phyloP scores from a whole-genome alignment of 1,284 basidiomycete species.

The Trametes pubescens region DNA sequence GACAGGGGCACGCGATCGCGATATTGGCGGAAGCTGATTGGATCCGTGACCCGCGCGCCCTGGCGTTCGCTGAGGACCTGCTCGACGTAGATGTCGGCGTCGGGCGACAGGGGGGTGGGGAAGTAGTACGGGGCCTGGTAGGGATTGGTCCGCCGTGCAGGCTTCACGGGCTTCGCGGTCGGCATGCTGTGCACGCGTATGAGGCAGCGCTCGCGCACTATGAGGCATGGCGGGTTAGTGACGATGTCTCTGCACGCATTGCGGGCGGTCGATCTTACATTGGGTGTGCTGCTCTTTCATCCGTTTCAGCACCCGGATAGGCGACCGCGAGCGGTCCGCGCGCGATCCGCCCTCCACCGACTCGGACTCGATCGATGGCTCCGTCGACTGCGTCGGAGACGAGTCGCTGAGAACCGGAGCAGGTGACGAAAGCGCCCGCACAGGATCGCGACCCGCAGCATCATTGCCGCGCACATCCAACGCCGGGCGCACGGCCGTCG shows the following conservation, averaged over 20 bases:
- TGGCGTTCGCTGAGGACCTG: conserved; percentile 40
- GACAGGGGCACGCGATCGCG: conserved; percentile 12
- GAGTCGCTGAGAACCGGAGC: conserved; percentile 10
- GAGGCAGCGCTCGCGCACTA: conserved; percentile 30
- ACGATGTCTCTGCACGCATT: too few relatives aligned
- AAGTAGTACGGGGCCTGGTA: conserved; percentile 71
- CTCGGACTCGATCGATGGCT: conserved; percentile 15
- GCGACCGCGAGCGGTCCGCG: conserved; percentile 8
- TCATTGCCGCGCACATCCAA: background rate
- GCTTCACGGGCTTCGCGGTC: conserved; percentile 19
- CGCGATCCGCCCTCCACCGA: conserved; percentile 4
- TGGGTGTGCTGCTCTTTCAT: conserved; percentile 20
- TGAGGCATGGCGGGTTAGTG: background rate
- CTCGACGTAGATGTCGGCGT: conserved; percentile 45
- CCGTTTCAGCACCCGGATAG: conserved; percentile 21
- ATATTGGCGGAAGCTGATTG: conserved; percentile 7
- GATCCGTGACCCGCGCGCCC: conserved; percentile 7
- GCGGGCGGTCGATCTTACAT: conserved; percentile 10
- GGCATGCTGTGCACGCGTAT: conserved; percentile 27
- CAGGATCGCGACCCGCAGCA: background rate
- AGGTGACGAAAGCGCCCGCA: conserved; percentile 9
- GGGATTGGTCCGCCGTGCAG: conserved; percentile 57
- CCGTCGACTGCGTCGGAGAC: conserved; percentile 12
- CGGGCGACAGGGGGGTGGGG: conserved; percentile 53
- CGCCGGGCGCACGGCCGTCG: background rate